These are phyloP conservation scores for Geranium rotundifolium DNA, from an alignment of 345 rosid species.

Conservation along the genomic window DNA sequence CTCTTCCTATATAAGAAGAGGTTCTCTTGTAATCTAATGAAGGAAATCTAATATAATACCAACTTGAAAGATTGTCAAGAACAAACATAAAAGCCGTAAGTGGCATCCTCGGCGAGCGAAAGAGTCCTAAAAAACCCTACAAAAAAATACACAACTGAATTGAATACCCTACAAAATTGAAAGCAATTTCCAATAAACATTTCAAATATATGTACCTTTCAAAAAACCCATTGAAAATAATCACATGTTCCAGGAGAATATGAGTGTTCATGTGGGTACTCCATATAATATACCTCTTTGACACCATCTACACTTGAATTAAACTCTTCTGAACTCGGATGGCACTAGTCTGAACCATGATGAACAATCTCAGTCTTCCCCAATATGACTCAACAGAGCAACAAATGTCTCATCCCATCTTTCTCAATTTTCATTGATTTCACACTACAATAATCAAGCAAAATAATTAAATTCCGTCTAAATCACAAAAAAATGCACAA, in stretches of 20 bases:
- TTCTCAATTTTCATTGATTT: slow-evolving; percentile 28
- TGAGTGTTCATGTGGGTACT: slow-evolving; percentile 58
- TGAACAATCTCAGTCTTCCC: slow-evolving; percentile 57
- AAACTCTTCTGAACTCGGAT: slow-evolving; percentile 52
- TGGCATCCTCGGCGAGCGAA: slow-evolving; percentile 63
- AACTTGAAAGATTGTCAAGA: too few relatives aligned
- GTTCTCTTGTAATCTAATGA: too few relatives aligned
- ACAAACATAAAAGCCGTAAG: slow-evolving; percentile 48
- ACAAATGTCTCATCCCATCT: slow-evolving; percentile 53
- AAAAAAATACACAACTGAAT: neutral
- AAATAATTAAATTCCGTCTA: too few relatives aligned
- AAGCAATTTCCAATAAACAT: neutral
- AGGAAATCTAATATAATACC: too few relatives aligned
- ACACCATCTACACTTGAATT: slow-evolving; percentile 62
- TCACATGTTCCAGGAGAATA: slow-evolving; percentile 49
- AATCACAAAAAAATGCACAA: too few relatives aligned
- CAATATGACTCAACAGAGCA: slow-evolving; percentile 59
- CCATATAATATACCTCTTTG: slow-evolving; percentile 56
- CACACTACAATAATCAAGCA: slow-evolving; percentile 21
- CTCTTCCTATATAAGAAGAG: too few relatives aligned
- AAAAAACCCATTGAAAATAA: slow-evolving; percentile 42
- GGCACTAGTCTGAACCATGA: slow-evolving; percentile 35
- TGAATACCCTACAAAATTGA: neutral
- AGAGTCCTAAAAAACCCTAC: slow-evolving; percentile 23
- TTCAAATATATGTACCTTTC: neutral